These are phyloP conservation scores for Pleurotus giganteus DNA, from an alignment of 768 basidiomycete species.

Conservation along the genomic window DNA sequence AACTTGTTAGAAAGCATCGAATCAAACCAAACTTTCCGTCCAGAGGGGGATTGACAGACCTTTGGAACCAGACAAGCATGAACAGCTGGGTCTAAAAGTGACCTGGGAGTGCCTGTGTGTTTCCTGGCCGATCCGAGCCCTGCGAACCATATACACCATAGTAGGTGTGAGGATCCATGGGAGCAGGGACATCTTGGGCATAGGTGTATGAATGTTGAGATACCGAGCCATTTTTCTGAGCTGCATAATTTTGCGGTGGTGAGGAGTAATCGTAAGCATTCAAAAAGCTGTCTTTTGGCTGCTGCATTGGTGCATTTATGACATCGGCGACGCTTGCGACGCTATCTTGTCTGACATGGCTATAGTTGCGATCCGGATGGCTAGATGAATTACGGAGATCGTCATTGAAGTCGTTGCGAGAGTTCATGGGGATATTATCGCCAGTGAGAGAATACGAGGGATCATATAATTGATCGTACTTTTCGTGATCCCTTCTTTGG, in stretches of 20 bases:
- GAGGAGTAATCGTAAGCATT: slow-evolving; percentile 15
- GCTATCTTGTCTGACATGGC: slow-evolving; percentile 56
- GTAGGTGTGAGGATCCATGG: slow-evolving; percentile 33
- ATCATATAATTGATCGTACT: slow-evolving; percentile 74
- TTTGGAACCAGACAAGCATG: slow-evolving; percentile 17
- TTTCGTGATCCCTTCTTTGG: slow-evolving; percentile 78
- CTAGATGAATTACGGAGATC: slow-evolving; percentile 20
- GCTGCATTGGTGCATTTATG: slow-evolving; percentile 44
- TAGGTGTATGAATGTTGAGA: slow-evolving; percentile 29
- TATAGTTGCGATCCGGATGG: slow-evolving; percentile 29
- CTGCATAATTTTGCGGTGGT: slow-evolving; percentile 13
- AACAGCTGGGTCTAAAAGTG: slow-evolving; percentile 26
- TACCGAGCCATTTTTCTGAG: slow-evolving; percentile 3
- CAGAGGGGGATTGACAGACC: slow-evolving; percentile 10
- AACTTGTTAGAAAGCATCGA: too few species aligned
- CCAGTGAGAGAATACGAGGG: slow-evolving; percentile 47
- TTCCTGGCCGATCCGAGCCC: slow-evolving; percentile 33
- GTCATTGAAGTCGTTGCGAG: slow-evolving; percentile 57
- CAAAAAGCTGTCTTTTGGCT: slow-evolving; percentile 41
- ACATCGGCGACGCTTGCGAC: slow-evolving; percentile 54
- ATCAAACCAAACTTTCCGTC: too few species aligned
- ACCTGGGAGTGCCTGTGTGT: slow-evolving; percentile 47
- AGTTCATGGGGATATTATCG: slow-evolving; percentile 61
- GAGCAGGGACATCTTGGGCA: slow-evolving; percentile 38
- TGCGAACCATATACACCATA: slow-evolving; percentile 19